Conservation (phyloP, 1,139 yeast species). For the Yamadazyma epiphylla region DNA sequence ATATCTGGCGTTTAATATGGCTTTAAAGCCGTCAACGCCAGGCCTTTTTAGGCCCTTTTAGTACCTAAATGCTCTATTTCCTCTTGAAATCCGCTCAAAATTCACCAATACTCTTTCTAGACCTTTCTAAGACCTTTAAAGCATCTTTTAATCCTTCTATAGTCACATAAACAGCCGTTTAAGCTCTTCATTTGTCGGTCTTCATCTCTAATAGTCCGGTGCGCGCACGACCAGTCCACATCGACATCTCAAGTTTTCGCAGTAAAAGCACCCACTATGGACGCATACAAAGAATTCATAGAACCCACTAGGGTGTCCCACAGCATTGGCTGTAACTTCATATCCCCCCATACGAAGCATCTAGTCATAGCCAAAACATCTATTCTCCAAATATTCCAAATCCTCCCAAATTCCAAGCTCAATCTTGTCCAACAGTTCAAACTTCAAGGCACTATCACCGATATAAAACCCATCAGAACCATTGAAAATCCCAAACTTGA, state of each 20-base stretch:
- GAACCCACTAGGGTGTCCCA: constrained; percentile 75
- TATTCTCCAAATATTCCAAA: constrained; percentile 63
- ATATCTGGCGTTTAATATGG: no score
- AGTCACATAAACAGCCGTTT: no score
- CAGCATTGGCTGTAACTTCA: constrained; percentile 61
- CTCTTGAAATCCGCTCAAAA: no score
- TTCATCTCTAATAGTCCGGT: no score
- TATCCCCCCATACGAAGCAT: constrained; percentile 46
- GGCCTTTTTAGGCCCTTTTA: no score
- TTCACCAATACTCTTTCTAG: no score
- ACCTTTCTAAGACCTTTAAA: no score
- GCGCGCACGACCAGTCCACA: no score
- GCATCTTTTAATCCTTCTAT: no score
- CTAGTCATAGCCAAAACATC: constrained; percentile 71
- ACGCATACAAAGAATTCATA: constrained; percentile 74
- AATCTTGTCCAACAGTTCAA: constrained; percentile 62
- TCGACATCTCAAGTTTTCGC: neutral
- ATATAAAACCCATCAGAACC: constrained; percentile 51
- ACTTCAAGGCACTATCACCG: constrained; percentile 67
- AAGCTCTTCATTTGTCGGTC: no score
- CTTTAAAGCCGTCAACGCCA: no score
- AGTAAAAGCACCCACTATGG: constrained; percentile 45
- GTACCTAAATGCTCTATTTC: no score
- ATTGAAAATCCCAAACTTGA: constrained; percentile 50
- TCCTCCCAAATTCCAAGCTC: constrained; percentile 37